phyloP scores from a whole-genome alignment of 768 basidiomycete genomes.

The Naganishia onofrii region DNA sequence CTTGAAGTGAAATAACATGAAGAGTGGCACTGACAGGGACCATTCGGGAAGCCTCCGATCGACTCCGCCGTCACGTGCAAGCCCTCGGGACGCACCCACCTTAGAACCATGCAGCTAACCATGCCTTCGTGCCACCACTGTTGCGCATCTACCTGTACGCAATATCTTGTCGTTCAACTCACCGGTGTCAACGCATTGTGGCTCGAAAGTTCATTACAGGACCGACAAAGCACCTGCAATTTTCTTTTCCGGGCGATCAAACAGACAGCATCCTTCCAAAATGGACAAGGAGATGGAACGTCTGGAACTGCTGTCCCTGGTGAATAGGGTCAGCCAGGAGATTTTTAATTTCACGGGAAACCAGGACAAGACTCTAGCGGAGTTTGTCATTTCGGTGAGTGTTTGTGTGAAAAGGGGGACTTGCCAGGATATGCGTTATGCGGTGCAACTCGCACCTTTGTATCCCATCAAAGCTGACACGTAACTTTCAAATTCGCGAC shows the following conservation, averaged over 20 bases:
- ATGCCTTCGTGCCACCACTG: too few relatives aligned
- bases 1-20: not conserved
- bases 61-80: not conserved
- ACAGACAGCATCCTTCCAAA: not conserved
- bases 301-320: conserved; percentile 86
- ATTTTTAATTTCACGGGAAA: conserved; percentile 74
- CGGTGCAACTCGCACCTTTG: not conserved
- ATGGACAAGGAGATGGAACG: conserved; percentile 69
- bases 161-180: too few relatives aligned
- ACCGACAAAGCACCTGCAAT: too few relatives aligned
- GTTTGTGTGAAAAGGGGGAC: not conserved
- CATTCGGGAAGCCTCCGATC: not conserved
- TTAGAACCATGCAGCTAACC: too few relatives aligned
- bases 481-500: not conserved
- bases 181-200: too few relatives aligned
- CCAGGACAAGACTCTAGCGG: conserved; percentile 88
- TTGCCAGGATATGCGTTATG: not conserved
- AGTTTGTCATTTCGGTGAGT: conserved; percentile 74
- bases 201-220: too few relatives aligned
- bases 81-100: too few relatives aligned
- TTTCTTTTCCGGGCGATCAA: not conserved
- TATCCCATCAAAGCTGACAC: not conserved
- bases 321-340: conserved; percentile 88
- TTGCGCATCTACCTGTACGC: too few relatives aligned
- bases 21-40: not conserved